phyloP scores from a whole-genome alignment of 352 stramenopile genomes.

The Phytopythium boreale region DNA sequence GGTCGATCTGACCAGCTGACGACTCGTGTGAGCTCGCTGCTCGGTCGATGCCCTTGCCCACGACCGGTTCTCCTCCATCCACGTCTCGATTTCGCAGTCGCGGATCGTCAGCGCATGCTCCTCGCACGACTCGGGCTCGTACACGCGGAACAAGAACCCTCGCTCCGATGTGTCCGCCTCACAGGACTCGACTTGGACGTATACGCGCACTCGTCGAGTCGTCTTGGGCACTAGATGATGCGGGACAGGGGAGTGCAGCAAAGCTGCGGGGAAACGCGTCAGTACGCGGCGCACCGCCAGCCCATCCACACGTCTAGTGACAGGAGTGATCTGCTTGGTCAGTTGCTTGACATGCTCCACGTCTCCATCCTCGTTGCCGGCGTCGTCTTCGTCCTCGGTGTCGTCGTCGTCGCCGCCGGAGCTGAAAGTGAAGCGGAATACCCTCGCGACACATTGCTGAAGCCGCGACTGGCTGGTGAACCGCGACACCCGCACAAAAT shows the following conservation, averaged over 20 bases:
- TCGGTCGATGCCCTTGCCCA: constrained; percentile 27
- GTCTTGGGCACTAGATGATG: constrained; percentile 36
- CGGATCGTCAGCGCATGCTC: constrained; percentile 44
- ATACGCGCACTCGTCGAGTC: constrained; percentile 33
- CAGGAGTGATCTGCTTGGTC: neutral
- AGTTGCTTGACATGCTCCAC: neutral
- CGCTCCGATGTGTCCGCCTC: constrained; percentile 3
- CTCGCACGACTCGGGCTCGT: constrained; percentile 43
- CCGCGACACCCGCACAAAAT: constrained; percentile 2
- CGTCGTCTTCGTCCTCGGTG: neutral
- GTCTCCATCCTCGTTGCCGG: neutral
- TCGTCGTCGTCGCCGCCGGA: neutral
- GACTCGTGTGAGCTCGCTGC: constrained; percentile 18
- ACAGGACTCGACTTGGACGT: constrained; percentile 57
- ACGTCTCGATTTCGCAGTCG: constrained; percentile 59
- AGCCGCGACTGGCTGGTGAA: neutral
- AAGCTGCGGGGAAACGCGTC: constrained; percentile 36
- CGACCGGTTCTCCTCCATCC: constrained; percentile 21
- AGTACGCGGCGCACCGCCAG: constrained; percentile 20
- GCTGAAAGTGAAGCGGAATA: neutral
- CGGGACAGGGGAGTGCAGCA: constrained; percentile 31
- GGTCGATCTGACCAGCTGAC: constrained; percentile 15
- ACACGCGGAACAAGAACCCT: constrained; percentile 38
- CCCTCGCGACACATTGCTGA: neutral
- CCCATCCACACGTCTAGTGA: neutral